Base-by-base conservation (phyloP, 305 asterid species). In the Fraxinus sp. region DNA sequence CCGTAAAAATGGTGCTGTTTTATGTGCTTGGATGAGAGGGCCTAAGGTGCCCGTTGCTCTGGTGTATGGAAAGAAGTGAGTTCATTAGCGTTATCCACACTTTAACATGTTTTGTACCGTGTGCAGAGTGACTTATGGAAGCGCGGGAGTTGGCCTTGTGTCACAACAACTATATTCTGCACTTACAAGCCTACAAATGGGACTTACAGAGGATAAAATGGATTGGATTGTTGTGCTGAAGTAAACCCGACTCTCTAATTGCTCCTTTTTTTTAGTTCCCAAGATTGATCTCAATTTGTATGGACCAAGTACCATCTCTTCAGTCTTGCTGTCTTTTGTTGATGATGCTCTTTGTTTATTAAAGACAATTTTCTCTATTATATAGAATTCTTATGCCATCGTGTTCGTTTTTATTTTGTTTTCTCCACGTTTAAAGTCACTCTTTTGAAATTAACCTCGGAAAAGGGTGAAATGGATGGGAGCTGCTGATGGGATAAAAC, bases 181-280 rank as follows among this genome's bases (percentile, higher is more conserved):
- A 5, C 92, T 95, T 39, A 95, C 98, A 30, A 87, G 93, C 86
- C 93, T 95, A 74, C 99, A 95, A 78, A 93, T 94, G 97, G 99
- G 99, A 81, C 89, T 94, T 24, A 39, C 91, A 18, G 94, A 92
- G 87, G 98, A 95, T 85, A 88, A 89, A 84, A 91, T 94, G 97
- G 91, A 90, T 52, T 94, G 97, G 98, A 86, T 88, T 24, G 74
- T 90, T 64, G 92, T 87, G 89, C 93, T 94, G 28, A 91, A 92
- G 85, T 91, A 91, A 87, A 64, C 82, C 74, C 75, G 66, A 55
- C 68, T 28, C 18, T 77, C 16, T 66, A 6, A 49, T 10, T 0
- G 39, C 14, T 3, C 59, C 8, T 44, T 59, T 4, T 4, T 77
- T 55, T 2, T 5, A 7, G 24, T n/a, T 16, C 36, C 7, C 3